A percentile compares a stretch with the other conserved stretches of the same genome.
Conservation (phyloP, 2,329 filamentous ascomycete genomes). For the Alternaria gansuensis region DNA sequence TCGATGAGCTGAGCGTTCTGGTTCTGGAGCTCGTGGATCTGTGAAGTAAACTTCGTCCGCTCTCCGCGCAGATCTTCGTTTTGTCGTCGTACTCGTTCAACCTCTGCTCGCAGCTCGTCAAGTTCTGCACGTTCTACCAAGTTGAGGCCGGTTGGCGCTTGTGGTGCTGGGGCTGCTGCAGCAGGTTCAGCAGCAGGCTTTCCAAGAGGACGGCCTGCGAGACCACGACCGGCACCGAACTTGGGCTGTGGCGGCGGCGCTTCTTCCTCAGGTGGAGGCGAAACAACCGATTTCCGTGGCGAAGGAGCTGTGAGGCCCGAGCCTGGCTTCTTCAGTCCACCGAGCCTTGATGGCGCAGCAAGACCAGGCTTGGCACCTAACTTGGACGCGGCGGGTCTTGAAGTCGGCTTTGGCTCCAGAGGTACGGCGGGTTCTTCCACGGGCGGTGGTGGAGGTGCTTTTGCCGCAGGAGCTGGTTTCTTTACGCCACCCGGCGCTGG, state of each 20-base stretch:
- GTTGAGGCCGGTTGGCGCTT: slow-evolving; percentile 70
- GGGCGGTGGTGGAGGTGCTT: slow-evolving; percentile 50
- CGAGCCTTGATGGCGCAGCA: slow-evolving; percentile 47
- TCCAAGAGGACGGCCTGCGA: slow-evolving; percentile 84
- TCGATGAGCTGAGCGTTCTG: slow-evolving; percentile 97
- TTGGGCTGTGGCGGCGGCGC: slow-evolving; percentile 63
- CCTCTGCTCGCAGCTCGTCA: slow-evolving; percentile 84
- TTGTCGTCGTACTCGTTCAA: slow-evolving; percentile 77
- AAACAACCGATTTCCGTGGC: slow-evolving; percentile 55
- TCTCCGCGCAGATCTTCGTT: slow-evolving; percentile 85
- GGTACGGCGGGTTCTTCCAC: slow-evolving; percentile 62
- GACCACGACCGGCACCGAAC: slow-evolving; percentile 72
- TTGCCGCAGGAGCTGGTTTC: slow-evolving; percentile 58
- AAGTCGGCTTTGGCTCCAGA: slow-evolving; percentile 66
- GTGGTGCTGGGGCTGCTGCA: slow-evolving; percentile 53
- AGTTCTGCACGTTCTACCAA: slow-evolving; percentile 90
- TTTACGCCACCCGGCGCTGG: slow-evolving; percentile 61
- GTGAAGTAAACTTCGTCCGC: slow-evolving; percentile 79
- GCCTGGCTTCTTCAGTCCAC: slow-evolving; percentile 56
- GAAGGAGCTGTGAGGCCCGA: slow-evolving; percentile 51
- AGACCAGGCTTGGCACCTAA: slow-evolving; percentile 54
- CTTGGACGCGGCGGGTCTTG: slow-evolving; percentile 58
- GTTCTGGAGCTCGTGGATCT: slow-evolving; percentile 93
- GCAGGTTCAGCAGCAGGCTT: slow-evolving; percentile 80
- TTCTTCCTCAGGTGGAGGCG: slow-evolving; percentile 57